Base-by-base conservation (phyloP, 164 flowering plant species). In the Berberis vulgaris region DNA sequence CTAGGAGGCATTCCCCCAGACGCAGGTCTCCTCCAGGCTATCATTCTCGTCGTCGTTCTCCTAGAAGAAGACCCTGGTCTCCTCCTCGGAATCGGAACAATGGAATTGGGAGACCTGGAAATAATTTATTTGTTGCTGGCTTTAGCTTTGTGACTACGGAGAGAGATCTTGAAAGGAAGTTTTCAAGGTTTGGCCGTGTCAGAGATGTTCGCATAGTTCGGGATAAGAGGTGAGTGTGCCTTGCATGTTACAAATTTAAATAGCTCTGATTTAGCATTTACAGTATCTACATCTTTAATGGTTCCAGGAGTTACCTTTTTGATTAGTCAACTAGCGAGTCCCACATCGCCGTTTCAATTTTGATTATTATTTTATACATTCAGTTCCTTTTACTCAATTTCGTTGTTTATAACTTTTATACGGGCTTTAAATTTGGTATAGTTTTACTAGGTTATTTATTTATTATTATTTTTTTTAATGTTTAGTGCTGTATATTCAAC, bases 191-290 rank as follows among this genome's bases (percentile, higher is more conserved):
- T 66, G 79, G 81, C 52, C 75, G 74, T 61, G 81, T 78, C 43
- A 67, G 67, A 60, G 73, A 76, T 73, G 75, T 78, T 65, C 81
- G 81, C 54, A 76, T 78, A n/a, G 78, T 78, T 69, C 79, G 81
- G 56, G 81, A 78, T 62, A 78, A 69, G 72, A 78, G 81, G 81
- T 78, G 61, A 72, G 42, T 57, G 9, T 38, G 26, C 26, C 9
- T 52, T 52, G 8, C n/a, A 52, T 26, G 10, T 52, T 6, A 2
- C 3, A 47, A 26, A 26, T 26, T 26, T 26, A 26, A 26, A 26
- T 26, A 0, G 26, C 26, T 26, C 26, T 26, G 26, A 26, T 26
- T 26, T 26, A 26, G 26, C 26, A 26, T 26, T 26, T 26, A 26
- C 26, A 26, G 0, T 26, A 26, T 26, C 26, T 26, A 26, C 26